A percentile compares a stretch with the other conserved stretches of the same genome.
These are phyloP conservation scores for Erysimum pusillum DNA, from an alignment of 441 rosid species.

Conservation along the genomic window DNA sequence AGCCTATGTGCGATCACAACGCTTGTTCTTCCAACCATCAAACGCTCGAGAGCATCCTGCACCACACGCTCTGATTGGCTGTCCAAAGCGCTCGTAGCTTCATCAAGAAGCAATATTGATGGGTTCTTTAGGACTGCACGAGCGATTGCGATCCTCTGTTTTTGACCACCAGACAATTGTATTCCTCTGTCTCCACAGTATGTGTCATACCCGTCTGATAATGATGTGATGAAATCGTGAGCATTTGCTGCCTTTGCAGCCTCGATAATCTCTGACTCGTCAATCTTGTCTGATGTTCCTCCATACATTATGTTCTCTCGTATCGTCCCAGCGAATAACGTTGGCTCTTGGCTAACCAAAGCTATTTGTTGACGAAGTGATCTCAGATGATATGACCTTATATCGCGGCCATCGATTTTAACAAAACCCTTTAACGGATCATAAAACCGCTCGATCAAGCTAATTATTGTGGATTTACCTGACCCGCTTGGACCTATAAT, in stretches of 20 bases:
- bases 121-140: conserved; percentile 76
- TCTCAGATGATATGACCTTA: conserved; percentile 59
- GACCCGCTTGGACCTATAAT: conserved; percentile 83
- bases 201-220: conserved; percentile 66
- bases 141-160: conserved; percentile 76
- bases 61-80: conserved; percentile 73
- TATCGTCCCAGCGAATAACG: conserved; percentile 64
- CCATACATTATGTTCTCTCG: conserved; percentile 70
- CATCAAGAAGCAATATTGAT: conserved; percentile 61
- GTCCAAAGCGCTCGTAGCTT: conserved; percentile 85
- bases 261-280: conserved; percentile 62
- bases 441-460: conserved; percentile 72
- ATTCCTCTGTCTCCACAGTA: conserved; percentile 71
- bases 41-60: conserved; percentile 74
- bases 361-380: conserved; percentile 71
- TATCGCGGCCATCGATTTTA: conserved; percentile 63
- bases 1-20: conserved; percentile 16
- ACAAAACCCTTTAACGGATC: conserved; percentile 64
- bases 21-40: conserved; percentile 84
- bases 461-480: conserved; percentile 73
- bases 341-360: conserved; percentile 79
- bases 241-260: conserved; percentile 72
- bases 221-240: conserved; percentile 67
- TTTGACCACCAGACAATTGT: conserved; percentile 81
- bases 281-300: conserved; percentile 14